Conservation (phyloP, 192 early-diverging fungal genomes). For the Coemansia sp. region DNA sequence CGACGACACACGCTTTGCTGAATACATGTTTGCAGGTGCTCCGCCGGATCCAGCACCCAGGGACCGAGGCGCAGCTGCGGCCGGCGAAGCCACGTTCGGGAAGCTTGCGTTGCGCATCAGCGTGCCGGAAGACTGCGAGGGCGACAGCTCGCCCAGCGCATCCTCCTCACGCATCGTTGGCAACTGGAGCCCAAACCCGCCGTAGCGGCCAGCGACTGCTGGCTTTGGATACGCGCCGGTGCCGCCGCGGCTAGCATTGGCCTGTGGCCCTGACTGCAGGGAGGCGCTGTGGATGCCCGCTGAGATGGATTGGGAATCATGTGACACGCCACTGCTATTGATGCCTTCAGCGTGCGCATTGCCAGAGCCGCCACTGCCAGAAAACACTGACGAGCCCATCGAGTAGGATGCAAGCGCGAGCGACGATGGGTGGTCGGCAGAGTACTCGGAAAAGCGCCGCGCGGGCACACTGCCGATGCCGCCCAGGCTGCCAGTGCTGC, state of each 20-base stretch:
- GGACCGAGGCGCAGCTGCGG: constrained; percentile 1
- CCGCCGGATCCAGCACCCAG: background rate
- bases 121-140: constrained; percentile 9
- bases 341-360: constrained; percentile 4
- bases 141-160: background rate
- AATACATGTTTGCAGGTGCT: background rate
- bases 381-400: constrained; percentile 16
- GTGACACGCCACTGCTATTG: constrained; percentile 23
- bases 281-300: background rate
- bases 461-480: constrained; percentile 4
- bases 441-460: constrained; percentile 32
- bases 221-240: background rate
- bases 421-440: constrained; percentile 11
- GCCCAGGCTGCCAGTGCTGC: constrained; percentile 14
- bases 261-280: constrained; percentile 1
- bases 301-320: constrained; percentile 9
- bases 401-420: constrained; percentile 29
- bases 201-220: constrained; percentile 10
- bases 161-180: constrained; percentile 48
- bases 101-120: constrained; percentile 43
- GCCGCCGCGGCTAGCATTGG: background rate
- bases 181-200: constrained; percentile 28
- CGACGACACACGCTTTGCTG: constrained; percentile 5
- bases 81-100: constrained; percentile 10
- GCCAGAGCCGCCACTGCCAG: constrained; percentile 7